Conservation (phyloP, 257 asterid species). For the Nemophila menziesii region DNA sequence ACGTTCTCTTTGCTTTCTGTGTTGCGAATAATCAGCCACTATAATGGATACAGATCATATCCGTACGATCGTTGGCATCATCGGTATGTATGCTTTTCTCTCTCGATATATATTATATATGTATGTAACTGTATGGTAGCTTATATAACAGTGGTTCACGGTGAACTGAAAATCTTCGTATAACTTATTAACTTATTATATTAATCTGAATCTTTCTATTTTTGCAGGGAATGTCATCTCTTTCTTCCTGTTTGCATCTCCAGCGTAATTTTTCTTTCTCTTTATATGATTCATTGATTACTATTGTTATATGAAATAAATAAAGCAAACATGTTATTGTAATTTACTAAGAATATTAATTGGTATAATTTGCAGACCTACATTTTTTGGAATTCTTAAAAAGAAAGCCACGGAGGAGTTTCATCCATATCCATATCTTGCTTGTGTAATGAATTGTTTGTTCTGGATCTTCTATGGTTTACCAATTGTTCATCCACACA, state of each 20-base stretch:
- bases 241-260: conserved; percentile 23
- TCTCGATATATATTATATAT: neutral
- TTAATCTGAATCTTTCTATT: too few species aligned
- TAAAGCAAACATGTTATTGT: neutral
- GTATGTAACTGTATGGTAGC: neutral
- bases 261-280: conserved; percentile 25
- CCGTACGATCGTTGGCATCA: conserved; percentile 8
- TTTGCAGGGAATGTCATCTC: conserved; percentile 31
- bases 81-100: conserved; percentile 6
- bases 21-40: neutral
- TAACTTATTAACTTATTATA: too few species aligned
- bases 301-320: too few species aligned
- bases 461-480: conserved; percentile 62
- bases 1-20: neutral
- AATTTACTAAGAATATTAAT: too few species aligned
- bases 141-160: too few species aligned
- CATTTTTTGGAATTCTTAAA: conserved; percentile 32
- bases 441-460: conserved; percentile 41
- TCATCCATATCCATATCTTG: conserved; percentile 61
- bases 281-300: too few species aligned
- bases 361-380: conserved; percentile 39
- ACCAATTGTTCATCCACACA: conserved; percentile 49
- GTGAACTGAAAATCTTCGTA: too few species aligned
- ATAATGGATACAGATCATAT: neutral
- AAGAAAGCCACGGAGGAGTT: conserved; percentile 48